phyloP scores from a whole-genome alignment of 139 green algal genomes.

The Tetraselmis chui region DNA sequence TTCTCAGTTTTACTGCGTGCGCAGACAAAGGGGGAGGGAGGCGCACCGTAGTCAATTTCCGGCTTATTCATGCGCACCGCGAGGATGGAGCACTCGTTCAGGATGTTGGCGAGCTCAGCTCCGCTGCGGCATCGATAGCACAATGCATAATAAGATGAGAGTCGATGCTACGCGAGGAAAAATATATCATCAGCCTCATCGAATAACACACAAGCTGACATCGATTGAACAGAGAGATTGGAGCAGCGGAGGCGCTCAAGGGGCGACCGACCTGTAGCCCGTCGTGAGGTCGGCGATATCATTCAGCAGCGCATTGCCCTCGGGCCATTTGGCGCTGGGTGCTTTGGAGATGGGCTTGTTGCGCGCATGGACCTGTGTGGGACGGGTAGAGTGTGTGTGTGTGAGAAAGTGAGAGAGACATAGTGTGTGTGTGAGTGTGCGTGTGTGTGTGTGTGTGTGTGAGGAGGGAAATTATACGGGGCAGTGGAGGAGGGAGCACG shows the following conservation, averaged over 20 bases:
- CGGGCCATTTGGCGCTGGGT: conserved; percentile 8
- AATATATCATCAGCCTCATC: too few species aligned
- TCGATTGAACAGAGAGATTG: not conserved
- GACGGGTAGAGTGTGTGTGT: not conserved
- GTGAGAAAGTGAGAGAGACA: too few species aligned
- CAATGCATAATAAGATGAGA: too few species aligned
- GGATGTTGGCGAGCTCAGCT: conserved; percentile 66
- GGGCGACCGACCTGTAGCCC: conserved; percentile 27
- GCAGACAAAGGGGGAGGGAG: too few species aligned
- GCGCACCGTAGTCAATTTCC: not conserved
- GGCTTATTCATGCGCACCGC: conserved; percentile 23
- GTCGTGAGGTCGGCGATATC: conserved; percentile 41
- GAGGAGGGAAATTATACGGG: too few species aligned
- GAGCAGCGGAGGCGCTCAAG: not conserved
- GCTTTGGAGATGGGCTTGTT: conserved; percentile 43
- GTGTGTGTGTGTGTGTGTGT: too few species aligned
- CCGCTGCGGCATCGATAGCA: conserved; percentile 22
- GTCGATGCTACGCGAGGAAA: too few species aligned
- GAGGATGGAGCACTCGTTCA: conserved; percentile 72
- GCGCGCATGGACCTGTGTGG: conserved; percentile 46
- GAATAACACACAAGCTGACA: too few species aligned
- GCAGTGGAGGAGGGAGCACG: too few species aligned
- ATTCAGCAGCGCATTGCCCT: conserved; percentile 39
- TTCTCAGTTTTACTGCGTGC: too few species aligned
- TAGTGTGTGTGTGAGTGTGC: too few species aligned